phyloP scores from a whole-genome alignment of 352 stramenopile species.

The Pythium apleroticum region DNA sequence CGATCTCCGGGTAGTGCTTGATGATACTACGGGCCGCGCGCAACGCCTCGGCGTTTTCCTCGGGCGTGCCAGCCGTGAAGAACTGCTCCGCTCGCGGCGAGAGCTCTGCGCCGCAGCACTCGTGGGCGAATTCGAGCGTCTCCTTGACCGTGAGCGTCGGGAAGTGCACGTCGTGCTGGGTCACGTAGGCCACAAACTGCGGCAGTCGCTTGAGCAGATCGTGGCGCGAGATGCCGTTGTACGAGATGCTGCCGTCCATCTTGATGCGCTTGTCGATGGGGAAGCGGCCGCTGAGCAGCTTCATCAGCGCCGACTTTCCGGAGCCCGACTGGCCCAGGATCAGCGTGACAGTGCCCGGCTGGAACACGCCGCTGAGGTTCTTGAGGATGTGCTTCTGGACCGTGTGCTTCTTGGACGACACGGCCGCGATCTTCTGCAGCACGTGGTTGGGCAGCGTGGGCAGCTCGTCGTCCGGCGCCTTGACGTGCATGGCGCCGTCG shows the following conservation, averaged over 20 bases:
- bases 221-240: conserved; percentile 40
- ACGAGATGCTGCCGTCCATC: conserved; percentile 41
- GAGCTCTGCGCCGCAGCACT: conserved; percentile 44
- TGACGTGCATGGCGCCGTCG: conserved; percentile 11
- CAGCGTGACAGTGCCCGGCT: conserved; percentile 48
- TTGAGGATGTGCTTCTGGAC: conserved; percentile 7
- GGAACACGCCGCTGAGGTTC: conserved; percentile 38
- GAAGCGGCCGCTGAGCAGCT: conserved; percentile 50
- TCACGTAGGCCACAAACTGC: conserved; percentile 52
- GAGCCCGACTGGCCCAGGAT: conserved; percentile 51
- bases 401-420: conserved; percentile 5
- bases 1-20: conserved; percentile 41
- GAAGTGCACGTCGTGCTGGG: conserved; percentile 45
- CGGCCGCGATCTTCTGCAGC: neutral
- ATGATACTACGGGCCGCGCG: conserved; percentile 36
- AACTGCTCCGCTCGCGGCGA: conserved; percentile 29
- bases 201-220: conserved; percentile 37
- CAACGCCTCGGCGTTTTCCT: conserved; percentile 49
- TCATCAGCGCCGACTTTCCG: conserved; percentile 55
- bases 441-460: conserved; percentile 22
- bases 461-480: neutral
- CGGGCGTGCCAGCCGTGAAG: conserved; percentile 32
- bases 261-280: conserved; percentile 39
- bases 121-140: conserved; percentile 55
- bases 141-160: conserved; percentile 48